Evolutionary conservation across 2,329 filamentous ascomycete species (phyloP), one percentile per base, ranked within the genome.

Genomic region (Beauveria brongniartii): DNA sequence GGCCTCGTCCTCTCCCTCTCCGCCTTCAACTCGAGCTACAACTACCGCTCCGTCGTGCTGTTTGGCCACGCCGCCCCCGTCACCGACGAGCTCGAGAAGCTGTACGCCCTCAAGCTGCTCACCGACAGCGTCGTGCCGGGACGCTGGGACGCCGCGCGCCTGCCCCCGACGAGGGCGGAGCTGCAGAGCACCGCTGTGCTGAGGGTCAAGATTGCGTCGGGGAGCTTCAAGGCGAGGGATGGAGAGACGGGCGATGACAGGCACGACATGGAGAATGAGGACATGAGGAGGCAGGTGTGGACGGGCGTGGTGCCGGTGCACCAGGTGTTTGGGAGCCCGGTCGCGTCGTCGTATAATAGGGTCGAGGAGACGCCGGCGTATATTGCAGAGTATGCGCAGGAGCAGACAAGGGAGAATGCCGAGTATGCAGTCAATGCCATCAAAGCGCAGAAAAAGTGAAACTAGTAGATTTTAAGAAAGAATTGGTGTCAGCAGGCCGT

Each of bases 1-100:
- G 91, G 91, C 44, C 78, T 94, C 57, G 86, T 96, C 9, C 83
- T 96, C 37, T 83, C 89, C 22, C 81, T 95, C 16, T 91, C 91
- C 0, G 89, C 91, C 14, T 89, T 90, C 76, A 84, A 83, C 62
- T 90, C 95, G 77, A 90, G 84, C 75, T 92, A 91, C 78, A 93
- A 95, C 78, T 96, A 94, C 76, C 89, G 90, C 64, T 91, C 87
- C 44, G 89, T 89, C 12, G 78, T 91, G 9, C 78, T 94, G 14
- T 91, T 93, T 69, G 92, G 91, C 1, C 83, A 86, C 70, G 91
- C 88, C 0, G 78, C 74, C 9, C 73, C 88, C 1, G 89, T 96
- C 7, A 82, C 83, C 2, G 83, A 88, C 63, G 72, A 75, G 0
- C 82, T 80, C 3, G 91, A 96, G 76, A 90, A 90, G 70, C 70